These are phyloP conservation scores for Clonostachys solani DNA, from an alignment of 2,329 filamentous ascomycete genomes.

Conservation along the genomic window DNA sequence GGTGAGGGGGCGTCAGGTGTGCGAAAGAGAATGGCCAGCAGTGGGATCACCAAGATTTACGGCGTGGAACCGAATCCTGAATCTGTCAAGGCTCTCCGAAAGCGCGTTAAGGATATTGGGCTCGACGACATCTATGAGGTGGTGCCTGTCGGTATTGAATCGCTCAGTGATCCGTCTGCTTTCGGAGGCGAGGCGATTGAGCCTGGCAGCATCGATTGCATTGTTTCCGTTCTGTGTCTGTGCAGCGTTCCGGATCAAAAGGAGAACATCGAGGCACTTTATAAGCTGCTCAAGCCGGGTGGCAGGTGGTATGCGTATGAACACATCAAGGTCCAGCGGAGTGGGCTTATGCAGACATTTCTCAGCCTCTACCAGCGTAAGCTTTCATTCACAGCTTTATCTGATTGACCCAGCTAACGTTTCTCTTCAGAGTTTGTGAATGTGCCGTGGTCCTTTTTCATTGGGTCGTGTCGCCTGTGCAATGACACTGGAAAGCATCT, in stretches of 20 bases:
- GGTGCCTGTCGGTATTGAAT: slow-evolving; percentile 58
- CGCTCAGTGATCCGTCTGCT: slow-evolving; percentile 33
- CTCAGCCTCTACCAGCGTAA: slow-evolving; percentile 47
- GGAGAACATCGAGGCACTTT: slow-evolving; percentile 49
- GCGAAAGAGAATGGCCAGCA: slow-evolving; percentile 16
- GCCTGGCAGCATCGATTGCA: slow-evolving; percentile 49
- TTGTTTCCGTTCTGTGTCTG: slow-evolving; percentile 57
- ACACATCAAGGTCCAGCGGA: slow-evolving; percentile 42
- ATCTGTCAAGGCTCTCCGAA: slow-evolving; percentile 42
- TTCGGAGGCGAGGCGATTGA: slow-evolving; percentile 39
- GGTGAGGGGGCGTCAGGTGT: slow-evolving; percentile 2
- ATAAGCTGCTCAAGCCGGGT: slow-evolving; percentile 54
- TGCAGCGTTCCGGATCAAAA: slow-evolving; percentile 60
- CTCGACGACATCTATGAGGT: slow-evolving; percentile 56
- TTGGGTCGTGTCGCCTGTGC: slow-evolving; percentile 48
- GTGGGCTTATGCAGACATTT: slow-evolving; percentile 19
- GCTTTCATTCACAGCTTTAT: slow-evolving; percentile 13
- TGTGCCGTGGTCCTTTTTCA: slow-evolving; percentile 44
- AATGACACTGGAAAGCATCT: slow-evolving; percentile 42
- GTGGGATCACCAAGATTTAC: slow-evolving; percentile 43
- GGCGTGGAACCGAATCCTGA: slow-evolving; percentile 60
- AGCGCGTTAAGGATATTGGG: slow-evolving; percentile 43
- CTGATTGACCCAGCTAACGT: neutral
- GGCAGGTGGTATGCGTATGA: slow-evolving; percentile 61
- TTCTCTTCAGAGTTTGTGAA: slow-evolving; percentile 38